Percentiles rank a stretch among this genome's conserved stretches.
Conservation (phyloP, 2,329 filamentous ascomycete species). For the Sporothrix curviconia region DNA sequence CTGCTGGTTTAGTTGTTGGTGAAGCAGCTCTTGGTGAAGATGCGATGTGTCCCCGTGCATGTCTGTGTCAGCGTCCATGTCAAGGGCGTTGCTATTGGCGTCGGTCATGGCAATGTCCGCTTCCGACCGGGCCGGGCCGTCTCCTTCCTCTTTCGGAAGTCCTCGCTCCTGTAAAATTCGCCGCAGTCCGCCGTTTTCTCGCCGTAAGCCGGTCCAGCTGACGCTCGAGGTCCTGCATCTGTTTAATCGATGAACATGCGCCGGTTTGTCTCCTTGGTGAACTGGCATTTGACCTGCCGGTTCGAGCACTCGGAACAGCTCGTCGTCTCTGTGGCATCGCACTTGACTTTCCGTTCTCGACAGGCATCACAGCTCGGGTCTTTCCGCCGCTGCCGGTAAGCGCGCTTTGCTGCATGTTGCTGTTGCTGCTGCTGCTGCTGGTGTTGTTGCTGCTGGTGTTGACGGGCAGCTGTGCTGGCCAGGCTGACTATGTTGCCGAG, state of each 20-base stretch:
- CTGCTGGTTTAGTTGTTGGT: neutral
- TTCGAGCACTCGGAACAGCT: slow-evolving; percentile 98
- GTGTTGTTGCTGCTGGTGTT: slow-evolving; percentile 24
- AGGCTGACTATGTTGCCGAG: neutral
- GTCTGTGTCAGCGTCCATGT: neutral
- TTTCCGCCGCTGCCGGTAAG: slow-evolving; percentile 89
- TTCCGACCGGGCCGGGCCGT: neutral
- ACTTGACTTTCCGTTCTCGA: slow-evolving; percentile 77
- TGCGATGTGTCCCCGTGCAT: neutral
- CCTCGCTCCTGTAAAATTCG: slow-evolving; percentile 52
- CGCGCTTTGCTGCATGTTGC: slow-evolving; percentile 72
- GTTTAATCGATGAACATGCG: slow-evolving; percentile 99
- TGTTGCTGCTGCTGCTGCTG: slow-evolving; percentile 9
- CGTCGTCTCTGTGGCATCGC: slow-evolving; percentile 91
- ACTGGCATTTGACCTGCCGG: slow-evolving; percentile 94
- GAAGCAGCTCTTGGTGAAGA: neutral
- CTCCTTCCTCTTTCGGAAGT: slow-evolving; percentile 21
- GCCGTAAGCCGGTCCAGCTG: slow-evolving; percentile 73
- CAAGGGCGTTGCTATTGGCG: neutral
- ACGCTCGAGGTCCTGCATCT: slow-evolving; percentile 93
- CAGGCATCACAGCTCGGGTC: slow-evolving; percentile 98
- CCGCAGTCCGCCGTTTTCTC: slow-evolving; percentile 70
- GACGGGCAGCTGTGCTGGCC: slow-evolving; percentile 16
- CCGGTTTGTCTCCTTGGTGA: slow-evolving; percentile 97
- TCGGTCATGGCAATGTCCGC: neutral